Evolutionary conservation across 768 basidiomycete genomes (phyloP).

Genomic region (Russula sp.): DNA sequence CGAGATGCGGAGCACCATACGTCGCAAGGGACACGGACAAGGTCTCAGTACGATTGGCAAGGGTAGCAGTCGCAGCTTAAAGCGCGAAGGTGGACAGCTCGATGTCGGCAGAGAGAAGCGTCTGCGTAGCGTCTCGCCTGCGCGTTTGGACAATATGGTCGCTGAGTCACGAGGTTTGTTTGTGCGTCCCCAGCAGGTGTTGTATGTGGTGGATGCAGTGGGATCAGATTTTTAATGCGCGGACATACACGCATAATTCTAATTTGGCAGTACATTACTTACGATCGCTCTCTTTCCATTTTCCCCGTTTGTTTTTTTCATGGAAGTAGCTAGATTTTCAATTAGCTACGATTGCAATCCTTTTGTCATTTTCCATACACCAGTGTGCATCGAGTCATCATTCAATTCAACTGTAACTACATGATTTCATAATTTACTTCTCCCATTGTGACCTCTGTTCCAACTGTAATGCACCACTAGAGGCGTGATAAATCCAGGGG

Average conservation of each 20-base stretch:
- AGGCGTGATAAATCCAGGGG: no score
- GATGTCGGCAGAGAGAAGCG: constrained; percentile 51
- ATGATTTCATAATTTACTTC: constrained; percentile 12
- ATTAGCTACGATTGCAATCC: constrained; percentile 22
- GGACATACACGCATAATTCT: not conserved
- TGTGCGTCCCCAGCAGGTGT: constrained; percentile 79
- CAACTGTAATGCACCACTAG: no score
- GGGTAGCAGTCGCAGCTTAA: constrained; percentile 36
- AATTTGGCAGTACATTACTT: constrained; percentile 12
- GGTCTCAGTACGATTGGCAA: constrained; percentile 40
- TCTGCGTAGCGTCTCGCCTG: constrained; percentile 65
- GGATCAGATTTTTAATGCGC: constrained; percentile 35
- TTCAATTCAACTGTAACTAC: not conserved
- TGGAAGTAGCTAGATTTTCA: constrained; percentile 9
- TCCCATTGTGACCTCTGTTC: not conserved
- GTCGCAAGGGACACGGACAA: constrained; percentile 39
- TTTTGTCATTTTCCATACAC: constrained; percentile 9
- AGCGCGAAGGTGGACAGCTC: constrained; percentile 61
- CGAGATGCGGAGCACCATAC: constrained; percentile 39
- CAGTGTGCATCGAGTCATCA: not conserved
- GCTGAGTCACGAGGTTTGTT: constrained; percentile 73
- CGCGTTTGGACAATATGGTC: constrained; percentile 53
- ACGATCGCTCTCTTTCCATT: constrained; percentile 9
- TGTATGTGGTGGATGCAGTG: constrained; percentile 84
- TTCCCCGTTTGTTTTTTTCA: not conserved